Conservation (phyloP, 2,329 filamentous ascomycete species). For the Pezicula rhizophila region DNA sequence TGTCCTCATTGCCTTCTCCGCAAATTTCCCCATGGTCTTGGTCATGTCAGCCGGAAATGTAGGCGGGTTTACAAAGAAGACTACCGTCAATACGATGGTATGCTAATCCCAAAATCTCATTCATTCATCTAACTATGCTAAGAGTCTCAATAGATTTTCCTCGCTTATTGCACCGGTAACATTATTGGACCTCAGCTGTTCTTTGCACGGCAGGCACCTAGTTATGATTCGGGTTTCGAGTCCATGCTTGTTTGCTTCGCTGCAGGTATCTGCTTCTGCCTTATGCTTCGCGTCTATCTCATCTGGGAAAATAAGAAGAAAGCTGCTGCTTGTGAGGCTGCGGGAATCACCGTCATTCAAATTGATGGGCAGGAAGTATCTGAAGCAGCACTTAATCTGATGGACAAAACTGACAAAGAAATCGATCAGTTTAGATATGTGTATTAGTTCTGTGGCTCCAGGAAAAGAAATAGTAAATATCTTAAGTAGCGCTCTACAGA, state of each 20-base stretch:
- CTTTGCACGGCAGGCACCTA: slow-evolving; percentile 5
- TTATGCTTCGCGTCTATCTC: slow-evolving; percentile 3
- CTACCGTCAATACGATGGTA: slow-evolving; percentile 10
- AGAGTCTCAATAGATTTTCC: slow-evolving; percentile 1
- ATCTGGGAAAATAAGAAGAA: slow-evolving; percentile 5
- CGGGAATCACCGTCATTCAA: neutral
- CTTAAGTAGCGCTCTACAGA: too few relatives aligned
- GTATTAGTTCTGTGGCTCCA: neutral
- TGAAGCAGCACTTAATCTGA: slow-evolving; percentile 1
- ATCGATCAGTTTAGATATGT: slow-evolving; percentile 3
- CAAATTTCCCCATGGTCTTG: slow-evolving; percentile 15
- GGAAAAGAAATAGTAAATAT: too few relatives aligned
- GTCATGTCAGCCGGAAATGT: slow-evolving; percentile 17
- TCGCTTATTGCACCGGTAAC: slow-evolving; percentile 10
- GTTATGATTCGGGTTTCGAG: slow-evolving; percentile 9
- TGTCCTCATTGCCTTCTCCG: slow-evolving; percentile 17
- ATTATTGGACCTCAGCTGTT: slow-evolving; percentile 13
- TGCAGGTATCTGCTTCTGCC: neutral
- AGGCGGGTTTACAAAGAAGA: slow-evolving; percentile 16
- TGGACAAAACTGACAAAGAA: slow-evolving; percentile 4
- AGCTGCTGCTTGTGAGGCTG: neutral
- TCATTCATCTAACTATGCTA: neutral
- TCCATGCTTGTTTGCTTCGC: slow-evolving; percentile 8
- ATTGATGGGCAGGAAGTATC: slow-evolving; percentile 1
- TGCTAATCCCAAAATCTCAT: neutral